Conservation (phyloP, 257 asterid species). For the Solanum pimpinellifolium region DNA sequence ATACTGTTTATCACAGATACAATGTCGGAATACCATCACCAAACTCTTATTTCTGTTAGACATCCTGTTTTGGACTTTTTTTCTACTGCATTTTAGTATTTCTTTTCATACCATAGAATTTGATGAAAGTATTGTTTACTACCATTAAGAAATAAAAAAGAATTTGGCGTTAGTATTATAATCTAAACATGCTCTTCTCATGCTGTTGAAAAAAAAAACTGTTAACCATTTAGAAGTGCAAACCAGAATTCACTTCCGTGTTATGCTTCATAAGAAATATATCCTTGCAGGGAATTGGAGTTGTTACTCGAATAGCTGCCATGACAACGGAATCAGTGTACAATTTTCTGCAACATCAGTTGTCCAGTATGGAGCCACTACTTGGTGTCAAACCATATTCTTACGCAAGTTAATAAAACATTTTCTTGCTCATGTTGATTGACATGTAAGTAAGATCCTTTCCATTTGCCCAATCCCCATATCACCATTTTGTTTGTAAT, state of each 20-base stretch:
- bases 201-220: background rate
- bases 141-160: background rate
- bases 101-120: background rate
- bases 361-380: conserved; percentile 52
- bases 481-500: background rate
- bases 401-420: background rate
- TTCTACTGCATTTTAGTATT: background rate
- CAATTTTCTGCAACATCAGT: conserved; percentile 51
- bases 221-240: background rate
- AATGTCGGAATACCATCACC: background rate
- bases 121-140: background rate
- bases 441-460: background rate
- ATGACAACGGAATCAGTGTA: conserved; percentile 77
- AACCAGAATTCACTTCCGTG: background rate
- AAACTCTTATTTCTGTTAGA: background rate
- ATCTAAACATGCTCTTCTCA: background rate
- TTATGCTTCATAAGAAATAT: background rate
- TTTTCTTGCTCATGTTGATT: background rate
- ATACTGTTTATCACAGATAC: background rate
- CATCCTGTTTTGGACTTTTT: background rate
- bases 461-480: background rate
- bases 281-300: conserved; percentile 41
- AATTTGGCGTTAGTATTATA: background rate
- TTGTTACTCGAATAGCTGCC: conserved; percentile 70
- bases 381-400: conserved; percentile 70